Base-by-base conservation (phyloP, 306 rosid genomes). In the Casuarina equisetifolia region DNA sequence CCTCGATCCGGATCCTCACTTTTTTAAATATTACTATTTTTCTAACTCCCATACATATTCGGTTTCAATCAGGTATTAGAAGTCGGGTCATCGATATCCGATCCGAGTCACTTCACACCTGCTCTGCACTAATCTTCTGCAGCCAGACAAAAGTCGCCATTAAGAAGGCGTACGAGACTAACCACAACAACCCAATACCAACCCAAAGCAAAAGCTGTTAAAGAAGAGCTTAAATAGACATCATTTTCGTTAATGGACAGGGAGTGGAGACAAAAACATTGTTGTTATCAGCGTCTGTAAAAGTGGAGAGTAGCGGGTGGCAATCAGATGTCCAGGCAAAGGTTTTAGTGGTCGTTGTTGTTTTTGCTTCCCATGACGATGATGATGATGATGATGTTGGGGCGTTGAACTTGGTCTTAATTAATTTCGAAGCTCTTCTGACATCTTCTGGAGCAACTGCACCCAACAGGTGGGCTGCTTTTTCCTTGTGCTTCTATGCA, bases 271-370 rank as follows among this genome's bases (percentile, higher is more conserved):
- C 25, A 53, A 36, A 76, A 71, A 12, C 74, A 80, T 64, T 73
- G 53, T 36, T 53, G 51, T 54, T 57, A 39, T 25, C 44, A 46
- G 58, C 59, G 62, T 79, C 86, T 70, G 80, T 25, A 25, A 25
- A 25, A 25, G 32, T 25, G 32, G 32, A 25, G 32, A 25, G 32
- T 25, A 25, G 32, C 32, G 88, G 84, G 84, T 79, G 81, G 79
- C 83, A 85, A 89, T 86, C 85, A 78, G 58, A 20, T 50, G 63
- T 53, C 78, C 20, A 62, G 44, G 32, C 32, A 20, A 11, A 58
- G 42, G 69, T 62, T 57, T 76, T 66, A 84, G 82, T 83, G 92
- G 83, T 76, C 82, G 74, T 84, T 80, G 74, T 81, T 85, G 72
- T 79, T 80, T 84, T 79, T 79, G 76, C 3, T 84, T 85, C 70